Conservation (phyloP, 352 stramenopile genomes). For the Globisporangium radiosum region DNA sequence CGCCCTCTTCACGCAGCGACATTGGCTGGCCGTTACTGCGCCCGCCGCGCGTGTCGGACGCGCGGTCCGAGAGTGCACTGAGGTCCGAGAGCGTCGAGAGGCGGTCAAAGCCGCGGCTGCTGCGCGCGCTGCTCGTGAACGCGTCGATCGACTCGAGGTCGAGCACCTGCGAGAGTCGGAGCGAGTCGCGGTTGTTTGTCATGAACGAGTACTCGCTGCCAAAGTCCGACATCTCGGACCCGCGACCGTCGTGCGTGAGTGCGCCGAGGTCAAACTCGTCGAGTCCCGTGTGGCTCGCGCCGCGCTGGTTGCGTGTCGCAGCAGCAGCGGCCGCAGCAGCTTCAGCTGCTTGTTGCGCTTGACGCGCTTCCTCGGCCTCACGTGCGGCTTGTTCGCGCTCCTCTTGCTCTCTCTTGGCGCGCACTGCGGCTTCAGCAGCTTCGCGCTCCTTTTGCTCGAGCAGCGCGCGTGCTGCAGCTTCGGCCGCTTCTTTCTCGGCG, state of each 20-base stretch:
- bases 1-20: constrained; percentile 12
- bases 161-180: constrained; percentile 74
- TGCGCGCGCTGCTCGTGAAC: constrained; percentile 24
- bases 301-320: constrained; percentile 18
- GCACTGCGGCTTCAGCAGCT: constrained; percentile 32
- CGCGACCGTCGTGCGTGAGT: constrained; percentile 27
- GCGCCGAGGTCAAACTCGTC: constrained; percentile 72
- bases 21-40: constrained; percentile 5
- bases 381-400: constrained; percentile 26
- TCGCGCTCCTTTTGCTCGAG: constrained; percentile 44
- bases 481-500: constrained; percentile 42
- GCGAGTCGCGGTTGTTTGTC: constrained; percentile 53
- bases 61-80: constrained; percentile 43
- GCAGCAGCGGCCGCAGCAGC: constrained; percentile 23
- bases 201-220: constrained; percentile 55
- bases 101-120: constrained; percentile 19
- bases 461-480: constrained; percentile 31
- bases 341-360: constrained; percentile 19
- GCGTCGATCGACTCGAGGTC: constrained; percentile 57
- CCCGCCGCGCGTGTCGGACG: constrained; percentile 11
- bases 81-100: constrained; percentile 48
- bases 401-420: constrained; percentile 39
- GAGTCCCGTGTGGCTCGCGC: constrained; percentile 33
- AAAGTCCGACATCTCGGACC: constrained; percentile 65
- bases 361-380: constrained; percentile 13